Percentiles rank a stretch among this genome's conserved stretches.
These are phyloP conservation scores for Asterophora parasitica DNA, from an alignment of 768 basidiomycete species.

Conservation along the genomic window DNA sequence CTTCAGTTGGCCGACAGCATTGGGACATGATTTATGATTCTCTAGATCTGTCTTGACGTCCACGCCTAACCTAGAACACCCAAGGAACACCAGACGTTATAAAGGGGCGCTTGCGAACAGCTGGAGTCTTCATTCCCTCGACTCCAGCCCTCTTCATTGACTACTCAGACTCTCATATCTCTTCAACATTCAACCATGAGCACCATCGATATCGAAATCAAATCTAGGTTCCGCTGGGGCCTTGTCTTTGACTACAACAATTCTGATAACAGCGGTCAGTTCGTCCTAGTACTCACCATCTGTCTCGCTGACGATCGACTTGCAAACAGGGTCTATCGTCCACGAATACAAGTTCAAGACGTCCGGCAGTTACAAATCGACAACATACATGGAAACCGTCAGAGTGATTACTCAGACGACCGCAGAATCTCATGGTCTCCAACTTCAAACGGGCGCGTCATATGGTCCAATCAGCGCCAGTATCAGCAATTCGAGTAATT, in stretches of 20 bases:
- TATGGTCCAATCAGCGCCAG: constrained; percentile 5
- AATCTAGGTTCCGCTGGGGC: not conserved
- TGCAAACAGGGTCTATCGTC: not conserved
- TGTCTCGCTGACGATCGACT: no score
- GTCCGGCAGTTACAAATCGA: not conserved
- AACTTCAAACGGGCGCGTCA: constrained; percentile 1
- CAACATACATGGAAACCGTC: not conserved
- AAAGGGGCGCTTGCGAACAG: no score
- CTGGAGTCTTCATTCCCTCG: no score
- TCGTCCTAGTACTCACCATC: not conserved
- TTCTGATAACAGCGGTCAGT: not conserved
- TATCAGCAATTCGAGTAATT: not conserved
- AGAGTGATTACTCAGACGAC: not conserved
- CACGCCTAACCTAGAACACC: no score
- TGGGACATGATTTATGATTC: no score
- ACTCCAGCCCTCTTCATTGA: no score
- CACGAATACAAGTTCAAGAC: not conserved
- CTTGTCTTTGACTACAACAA: constrained; percentile 2
- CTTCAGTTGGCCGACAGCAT: no score
- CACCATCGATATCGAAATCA: not conserved
- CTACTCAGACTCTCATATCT: no score
- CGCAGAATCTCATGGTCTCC: not conserved
- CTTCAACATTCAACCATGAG: no score
- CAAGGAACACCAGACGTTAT: no score
- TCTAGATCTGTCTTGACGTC: no score